Evolutionary conservation across 192 early-diverging fungal species (phyloP).

Genomic region (Dissophora ornata): DNA sequence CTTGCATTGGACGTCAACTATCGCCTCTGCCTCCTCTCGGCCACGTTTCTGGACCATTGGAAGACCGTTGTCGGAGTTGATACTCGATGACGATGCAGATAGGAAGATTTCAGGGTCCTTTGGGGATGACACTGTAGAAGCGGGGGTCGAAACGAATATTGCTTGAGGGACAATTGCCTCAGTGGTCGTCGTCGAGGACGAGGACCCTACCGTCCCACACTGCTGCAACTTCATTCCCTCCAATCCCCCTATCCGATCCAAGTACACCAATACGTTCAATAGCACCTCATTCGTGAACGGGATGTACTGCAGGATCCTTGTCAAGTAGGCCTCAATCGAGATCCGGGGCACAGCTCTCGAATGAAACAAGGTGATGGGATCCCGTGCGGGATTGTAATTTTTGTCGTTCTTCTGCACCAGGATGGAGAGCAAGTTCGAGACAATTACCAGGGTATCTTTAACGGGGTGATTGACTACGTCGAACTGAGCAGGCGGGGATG

Average conservation of each 20-base stretch:
- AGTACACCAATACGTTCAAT: constrained; percentile 74
- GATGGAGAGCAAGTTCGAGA: constrained; percentile 56
- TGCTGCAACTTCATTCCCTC: constrained; percentile 36
- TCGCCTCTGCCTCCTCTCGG: constrained; percentile 12
- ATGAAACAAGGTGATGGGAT: constrained; percentile 73
- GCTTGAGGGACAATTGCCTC: no score
- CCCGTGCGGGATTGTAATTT: constrained; percentile 22
- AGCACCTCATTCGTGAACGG: constrained; percentile 75
- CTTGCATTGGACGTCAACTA: not conserved
- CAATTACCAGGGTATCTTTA: constrained; percentile 57
- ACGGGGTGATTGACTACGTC: constrained; percentile 61
- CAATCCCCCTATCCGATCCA: constrained; percentile 71
- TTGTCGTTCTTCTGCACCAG: constrained; percentile 60
- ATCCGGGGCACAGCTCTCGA: constrained; percentile 75
- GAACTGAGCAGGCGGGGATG: constrained; percentile 6
- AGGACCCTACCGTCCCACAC: not conserved
- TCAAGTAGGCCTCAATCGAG: constrained; percentile 70
- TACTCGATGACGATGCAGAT: not conserved
- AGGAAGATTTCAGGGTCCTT: no score
- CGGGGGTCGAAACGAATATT: not conserved
- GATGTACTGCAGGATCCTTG: constrained; percentile 75
- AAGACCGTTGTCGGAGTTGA: constrained; percentile 30
- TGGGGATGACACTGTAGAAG: not conserved
- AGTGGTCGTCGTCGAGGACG: not conserved
- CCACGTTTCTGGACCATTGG: constrained; percentile 50